Conservation (phyloP, 148 eudicot species). For the Vaccinium darrowii region DNA sequence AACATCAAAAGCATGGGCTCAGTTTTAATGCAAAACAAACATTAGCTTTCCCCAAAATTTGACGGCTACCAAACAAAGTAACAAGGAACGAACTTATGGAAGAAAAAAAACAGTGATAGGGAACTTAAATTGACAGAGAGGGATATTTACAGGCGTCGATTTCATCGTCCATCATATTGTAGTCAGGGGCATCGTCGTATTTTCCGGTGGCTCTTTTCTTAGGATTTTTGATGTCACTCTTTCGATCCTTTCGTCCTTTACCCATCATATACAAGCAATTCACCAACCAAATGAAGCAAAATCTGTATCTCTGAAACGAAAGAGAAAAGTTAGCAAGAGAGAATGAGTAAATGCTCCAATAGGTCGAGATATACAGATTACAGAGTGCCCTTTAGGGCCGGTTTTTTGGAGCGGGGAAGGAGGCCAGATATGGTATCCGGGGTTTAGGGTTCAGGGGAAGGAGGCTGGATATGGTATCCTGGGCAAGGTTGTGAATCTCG, state of each 20-base stretch:
- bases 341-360: background rate
- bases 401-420: background rate
- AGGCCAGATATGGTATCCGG: too few relatives aligned
- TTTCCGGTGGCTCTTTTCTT: constrained; percentile 35
- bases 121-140: background rate
- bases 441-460: too few relatives aligned
- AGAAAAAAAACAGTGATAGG: background rate
- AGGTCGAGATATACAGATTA: background rate
- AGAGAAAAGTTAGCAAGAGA: background rate
- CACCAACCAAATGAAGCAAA: background rate
- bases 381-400: background rate
- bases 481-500: too few relatives aligned
- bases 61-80: background rate
- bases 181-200: constrained; percentile 24
- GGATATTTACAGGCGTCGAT: constrained; percentile 70
- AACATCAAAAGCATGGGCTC: background rate
- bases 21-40: background rate
- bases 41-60: background rate
- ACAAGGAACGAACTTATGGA: background rate
- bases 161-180: constrained; percentile 73
- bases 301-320: background rate
- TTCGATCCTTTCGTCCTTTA: constrained; percentile 53
- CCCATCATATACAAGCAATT: constrained; percentile 33
- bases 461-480: too few relatives aligned
- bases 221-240: constrained; percentile 34